Evolutionary conservation across 371 early-diverging fungal species (phyloP).

Genomic region (Mucor saturninus): DNA sequence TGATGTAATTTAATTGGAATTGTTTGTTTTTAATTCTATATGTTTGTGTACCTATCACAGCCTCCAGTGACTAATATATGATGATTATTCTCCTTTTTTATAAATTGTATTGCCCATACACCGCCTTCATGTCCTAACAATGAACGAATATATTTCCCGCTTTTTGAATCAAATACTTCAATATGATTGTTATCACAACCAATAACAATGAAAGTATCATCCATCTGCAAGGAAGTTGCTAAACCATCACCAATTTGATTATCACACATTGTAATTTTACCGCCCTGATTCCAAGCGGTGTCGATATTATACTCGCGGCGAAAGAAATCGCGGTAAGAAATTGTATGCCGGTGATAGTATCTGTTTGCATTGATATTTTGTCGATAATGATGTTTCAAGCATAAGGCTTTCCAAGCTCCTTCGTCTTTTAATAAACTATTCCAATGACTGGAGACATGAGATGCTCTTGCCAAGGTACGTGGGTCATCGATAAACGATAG

Average conservation of each 20-base stretch:
- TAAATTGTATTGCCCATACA: constrained; percentile 86
- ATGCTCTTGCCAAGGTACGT: constrained; percentile 67
- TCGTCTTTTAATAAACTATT: constrained; percentile 62
- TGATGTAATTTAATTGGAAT: constrained; percentile 6
- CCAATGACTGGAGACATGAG: constrained; percentile 74
- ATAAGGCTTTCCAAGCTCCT: constrained; percentile 48
- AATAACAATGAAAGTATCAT: constrained; percentile 73
- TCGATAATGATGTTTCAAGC: constrained; percentile 35
- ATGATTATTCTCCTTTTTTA: constrained; percentile 51
- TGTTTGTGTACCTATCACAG: constrained; percentile 62
- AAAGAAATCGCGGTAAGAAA: constrained; percentile 70
- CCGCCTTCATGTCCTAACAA: constrained; percentile 85
- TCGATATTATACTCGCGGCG: constrained; percentile 67
- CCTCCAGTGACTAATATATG: constrained; percentile 72
- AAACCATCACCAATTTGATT: constrained; percentile 70
- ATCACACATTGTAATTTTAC: constrained; percentile 60
- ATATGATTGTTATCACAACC: constrained; percentile 79
- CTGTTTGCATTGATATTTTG: neutral
- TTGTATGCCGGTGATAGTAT: neutral
- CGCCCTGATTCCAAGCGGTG: constrained; percentile 71
- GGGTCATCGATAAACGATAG: constrained; percentile 65
- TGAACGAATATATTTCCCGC: constrained; percentile 58
- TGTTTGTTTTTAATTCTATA: constrained; percentile 5
- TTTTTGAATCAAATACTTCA: constrained; percentile 70
- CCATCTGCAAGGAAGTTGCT: constrained; percentile 82